These are phyloP conservation scores for Sphaerobolus stellatus DNA, from an alignment of 1,284 basidiomycete genomes.

Conservation along the genomic window DNA sequence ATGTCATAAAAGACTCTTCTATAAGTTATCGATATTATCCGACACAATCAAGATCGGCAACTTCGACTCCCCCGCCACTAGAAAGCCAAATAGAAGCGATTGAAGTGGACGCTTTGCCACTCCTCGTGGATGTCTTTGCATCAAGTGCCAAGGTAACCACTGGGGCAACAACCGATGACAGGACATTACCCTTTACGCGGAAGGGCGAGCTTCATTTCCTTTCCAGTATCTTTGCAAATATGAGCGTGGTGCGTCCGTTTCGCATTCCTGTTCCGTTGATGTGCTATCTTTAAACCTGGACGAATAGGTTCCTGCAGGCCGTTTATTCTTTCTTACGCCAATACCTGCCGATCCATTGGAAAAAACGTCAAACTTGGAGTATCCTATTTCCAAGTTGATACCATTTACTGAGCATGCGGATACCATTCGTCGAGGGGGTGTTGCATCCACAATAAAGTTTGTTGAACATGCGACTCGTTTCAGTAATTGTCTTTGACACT, in stretches of 20 bases:
- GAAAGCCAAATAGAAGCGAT: slow-evolving; percentile 40
- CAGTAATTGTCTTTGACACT: slow-evolving; percentile 10
- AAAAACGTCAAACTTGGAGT: slow-evolving; percentile 49
- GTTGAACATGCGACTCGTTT: slow-evolving; percentile 18
- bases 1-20: slow-evolving; percentile 54
- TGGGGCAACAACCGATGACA: slow-evolving; percentile 9
- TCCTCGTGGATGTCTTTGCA: slow-evolving; percentile 85
- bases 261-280: neutral
- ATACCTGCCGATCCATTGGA: slow-evolving; percentile 40
- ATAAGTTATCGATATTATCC: slow-evolving; percentile 56
- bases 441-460: slow-evolving; percentile 84
- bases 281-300: neutral
- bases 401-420: slow-evolving; percentile 88
- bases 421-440: slow-evolving; percentile 81
- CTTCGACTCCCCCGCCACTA: slow-evolving; percentile 53
- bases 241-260: slow-evolving; percentile 65
- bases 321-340: slow-evolving; percentile 70
- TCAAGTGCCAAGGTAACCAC: slow-evolving; percentile 55
- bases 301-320: slow-evolving; percentile 60
- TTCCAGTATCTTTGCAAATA: slow-evolving; percentile 88
- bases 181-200: slow-evolving; percentile 31
- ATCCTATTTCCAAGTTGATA: slow-evolving; percentile 78
- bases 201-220: slow-evolving; percentile 87
- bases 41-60: slow-evolving; percentile 71
- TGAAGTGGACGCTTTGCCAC: slow-evolving; percentile 65